Evolutionary conservation across 2,329 filamentous ascomycete genomes (phyloP).

Genomic region (Diaporthe sp.): DNA sequence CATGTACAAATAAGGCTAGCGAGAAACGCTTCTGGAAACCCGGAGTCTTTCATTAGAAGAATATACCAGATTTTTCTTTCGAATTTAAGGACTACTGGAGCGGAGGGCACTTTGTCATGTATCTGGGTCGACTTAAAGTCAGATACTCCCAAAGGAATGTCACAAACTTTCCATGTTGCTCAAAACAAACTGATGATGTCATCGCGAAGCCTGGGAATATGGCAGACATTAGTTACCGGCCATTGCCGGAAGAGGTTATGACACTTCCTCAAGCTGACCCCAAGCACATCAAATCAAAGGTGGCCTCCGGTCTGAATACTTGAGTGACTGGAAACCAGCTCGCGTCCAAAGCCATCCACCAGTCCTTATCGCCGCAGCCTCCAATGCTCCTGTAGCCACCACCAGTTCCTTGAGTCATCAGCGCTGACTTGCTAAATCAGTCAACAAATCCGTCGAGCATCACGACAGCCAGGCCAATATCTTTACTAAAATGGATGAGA

Average conservation of each 20-base stretch:
- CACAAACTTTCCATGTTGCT: background rate
- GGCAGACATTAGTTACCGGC: background rate
- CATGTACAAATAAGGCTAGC: no score
- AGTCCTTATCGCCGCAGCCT: background rate
- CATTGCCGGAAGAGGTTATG: background rate
- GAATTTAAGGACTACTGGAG: no score
- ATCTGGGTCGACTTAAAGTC: no score
- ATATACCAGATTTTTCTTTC: no score
- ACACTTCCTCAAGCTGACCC: background rate
- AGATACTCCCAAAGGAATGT: background rate
- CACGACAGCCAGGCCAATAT: background rate
- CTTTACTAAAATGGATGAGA: background rate
- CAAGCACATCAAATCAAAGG: background rate
- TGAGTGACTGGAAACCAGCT: background rate
- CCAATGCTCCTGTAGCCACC: background rate
- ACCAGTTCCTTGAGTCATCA: background rate
- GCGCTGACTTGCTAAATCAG: background rate
- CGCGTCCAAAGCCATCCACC: background rate
- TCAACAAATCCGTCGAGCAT: background rate
- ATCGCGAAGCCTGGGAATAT: background rate
- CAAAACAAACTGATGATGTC: background rate
- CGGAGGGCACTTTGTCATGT: no score
- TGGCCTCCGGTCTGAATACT: background rate
- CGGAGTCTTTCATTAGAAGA: no score
- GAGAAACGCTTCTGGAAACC: no score